A percentile compares a stretch with the other conserved stretches of the same genome.
Conservation (phyloP, 192 early-diverging fungal genomes). For the Martensiomyces pterosporus region DNA sequence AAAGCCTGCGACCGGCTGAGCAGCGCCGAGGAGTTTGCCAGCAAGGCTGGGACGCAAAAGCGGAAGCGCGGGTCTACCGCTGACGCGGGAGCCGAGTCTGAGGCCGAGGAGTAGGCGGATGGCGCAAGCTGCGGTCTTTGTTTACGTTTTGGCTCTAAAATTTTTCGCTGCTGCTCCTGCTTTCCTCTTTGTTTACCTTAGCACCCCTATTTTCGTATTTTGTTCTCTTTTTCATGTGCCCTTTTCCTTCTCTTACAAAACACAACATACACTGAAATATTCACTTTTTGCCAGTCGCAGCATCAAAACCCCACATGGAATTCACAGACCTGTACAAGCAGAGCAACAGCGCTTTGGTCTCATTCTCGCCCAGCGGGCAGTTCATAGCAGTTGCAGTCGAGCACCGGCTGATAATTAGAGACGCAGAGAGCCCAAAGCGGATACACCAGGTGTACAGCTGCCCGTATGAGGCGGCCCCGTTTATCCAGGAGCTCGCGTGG, state of each 20-base stretch:
- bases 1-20: too few relatives aligned
- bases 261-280: too few relatives aligned
- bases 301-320: conserved; percentile 17
- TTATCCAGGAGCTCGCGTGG: conserved; percentile 45
- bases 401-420: conserved; percentile 45
- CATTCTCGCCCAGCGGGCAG: conserved; percentile 43
- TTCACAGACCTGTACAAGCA: conserved; percentile 50
- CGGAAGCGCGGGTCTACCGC: too few relatives aligned
- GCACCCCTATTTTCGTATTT: too few relatives aligned
- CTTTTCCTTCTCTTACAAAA: conserved; percentile 2
- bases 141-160: too few relatives aligned
- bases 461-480: conserved; percentile 24
- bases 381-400: conserved; percentile 40
- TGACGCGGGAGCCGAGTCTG: too few relatives aligned
- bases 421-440: conserved; percentile 37
- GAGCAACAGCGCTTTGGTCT: conserved; percentile 30
- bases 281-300: neutral
- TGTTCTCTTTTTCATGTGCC: conserved; percentile 5
- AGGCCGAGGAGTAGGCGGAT: too few relatives aligned
- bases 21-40: too few relatives aligned
- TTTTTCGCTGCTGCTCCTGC: too few relatives aligned
- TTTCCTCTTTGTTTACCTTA: too few relatives aligned
- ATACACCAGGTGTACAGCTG: conserved; percentile 36
- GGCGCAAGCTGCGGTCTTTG: too few relatives aligned
- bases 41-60: too few relatives aligned